Percentiles rank a stretch among this genome's conserved stretches.
phyloP scores from a whole-genome alignment of 2,329 filamentous ascomycete species.

The Escovopsis sp. region DNA sequence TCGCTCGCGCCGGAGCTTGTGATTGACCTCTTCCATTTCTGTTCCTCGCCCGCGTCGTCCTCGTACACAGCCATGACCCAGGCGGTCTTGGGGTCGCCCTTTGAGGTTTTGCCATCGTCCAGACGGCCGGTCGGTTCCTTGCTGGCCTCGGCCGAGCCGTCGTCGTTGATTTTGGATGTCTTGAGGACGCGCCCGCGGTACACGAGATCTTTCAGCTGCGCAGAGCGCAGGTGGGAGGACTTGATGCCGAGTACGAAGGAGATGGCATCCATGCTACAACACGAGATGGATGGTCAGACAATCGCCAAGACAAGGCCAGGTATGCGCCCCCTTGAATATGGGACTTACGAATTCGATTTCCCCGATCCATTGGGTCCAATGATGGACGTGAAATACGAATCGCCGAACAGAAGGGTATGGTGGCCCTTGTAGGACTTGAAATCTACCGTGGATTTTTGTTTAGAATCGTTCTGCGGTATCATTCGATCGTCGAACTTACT shows the following conservation, averaged over 20 bases:
- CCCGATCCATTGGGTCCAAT: slow-evolving; percentile 99
- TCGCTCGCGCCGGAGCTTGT: slow-evolving; percentile 80
- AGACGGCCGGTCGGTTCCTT: slow-evolving; percentile 47
- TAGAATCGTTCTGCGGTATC: not conserved
- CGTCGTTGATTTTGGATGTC: slow-evolving; percentile 82
- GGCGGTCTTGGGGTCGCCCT: slow-evolving; percentile 76
- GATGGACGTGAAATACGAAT: slow-evolving; percentile 98
- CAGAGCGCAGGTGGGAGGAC: slow-evolving; percentile 90
- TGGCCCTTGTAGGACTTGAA: slow-evolving; percentile 99
- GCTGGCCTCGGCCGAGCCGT: slow-evolving; percentile 58
- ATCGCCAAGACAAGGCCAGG: not conserved
- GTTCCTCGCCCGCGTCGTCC: slow-evolving; percentile 88
- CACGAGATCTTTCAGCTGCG: slow-evolving; percentile 84
- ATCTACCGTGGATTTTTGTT: slow-evolving; percentile 36
- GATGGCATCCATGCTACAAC: slow-evolving; percentile 83
- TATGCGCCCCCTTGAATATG: not conserved
- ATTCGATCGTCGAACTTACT: slow-evolving; percentile 40
- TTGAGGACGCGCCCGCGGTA: slow-evolving; percentile 91
- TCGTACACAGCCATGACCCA: slow-evolving; percentile 99
- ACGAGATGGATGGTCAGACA: slow-evolving; percentile 4
- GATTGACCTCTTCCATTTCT: slow-evolving; percentile 91
- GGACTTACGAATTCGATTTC: slow-evolving; percentile 84
- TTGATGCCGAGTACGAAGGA: slow-evolving; percentile 98
- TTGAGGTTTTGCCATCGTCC: slow-evolving; percentile 50
- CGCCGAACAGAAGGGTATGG: slow-evolving; percentile 84